These are phyloP conservation scores for Dactylorhiza incarnata DNA, from an alignment of 106 monocot genomes.

Conservation along the genomic window DNA sequence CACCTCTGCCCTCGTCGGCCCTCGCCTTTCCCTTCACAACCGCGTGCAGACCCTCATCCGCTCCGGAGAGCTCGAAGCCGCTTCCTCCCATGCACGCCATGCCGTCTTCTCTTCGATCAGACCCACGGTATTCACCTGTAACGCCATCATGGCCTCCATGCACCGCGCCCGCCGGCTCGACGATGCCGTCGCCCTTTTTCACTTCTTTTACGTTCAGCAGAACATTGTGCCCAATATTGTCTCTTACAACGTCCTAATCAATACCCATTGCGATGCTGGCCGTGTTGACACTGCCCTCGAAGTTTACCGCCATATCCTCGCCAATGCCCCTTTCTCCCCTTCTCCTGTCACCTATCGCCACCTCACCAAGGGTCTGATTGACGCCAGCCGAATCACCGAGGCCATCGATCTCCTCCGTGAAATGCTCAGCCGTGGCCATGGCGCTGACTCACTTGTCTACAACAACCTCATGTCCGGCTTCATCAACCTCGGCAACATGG, in stretches of 20 bases:
- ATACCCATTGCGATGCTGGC: constrained; percentile 41
- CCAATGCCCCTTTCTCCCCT: constrained; percentile 76
- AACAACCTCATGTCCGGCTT: constrained; percentile 80
- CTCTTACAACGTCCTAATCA: constrained; percentile 69
- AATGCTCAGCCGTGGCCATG: constrained; percentile 78
- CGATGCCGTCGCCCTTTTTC: constrained; percentile 59
- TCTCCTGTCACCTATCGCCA: constrained; percentile 89
- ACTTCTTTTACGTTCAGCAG: constrained; percentile 75
- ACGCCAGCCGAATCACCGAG: constrained; percentile 55
- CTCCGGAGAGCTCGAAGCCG: constrained; percentile 64
- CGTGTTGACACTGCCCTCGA: constrained; percentile 57
- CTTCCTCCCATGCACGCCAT: constrained; percentile 55
- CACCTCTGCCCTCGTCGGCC: constrained; percentile 82
- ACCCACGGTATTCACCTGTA: constrained; percentile 98
- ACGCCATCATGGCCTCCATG: constrained; percentile 76
- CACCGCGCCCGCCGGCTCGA: constrained; percentile 49
- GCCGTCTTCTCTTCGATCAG: constrained; percentile 64
- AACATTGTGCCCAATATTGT: constrained; percentile 88
- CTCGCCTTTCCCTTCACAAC: constrained; percentile 90
- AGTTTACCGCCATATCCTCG: constrained; percentile 71
- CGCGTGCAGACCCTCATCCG: constrained; percentile 80
- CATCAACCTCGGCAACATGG: constrained; percentile 65
- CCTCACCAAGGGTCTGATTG: constrained; percentile 87
- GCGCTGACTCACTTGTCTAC: constrained; percentile 92
- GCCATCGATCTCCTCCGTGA: constrained; percentile 75